phyloP scores from a whole-genome alignment of 2,329 filamentous ascomycete species.

The Monosporascus ibericus region DNA sequence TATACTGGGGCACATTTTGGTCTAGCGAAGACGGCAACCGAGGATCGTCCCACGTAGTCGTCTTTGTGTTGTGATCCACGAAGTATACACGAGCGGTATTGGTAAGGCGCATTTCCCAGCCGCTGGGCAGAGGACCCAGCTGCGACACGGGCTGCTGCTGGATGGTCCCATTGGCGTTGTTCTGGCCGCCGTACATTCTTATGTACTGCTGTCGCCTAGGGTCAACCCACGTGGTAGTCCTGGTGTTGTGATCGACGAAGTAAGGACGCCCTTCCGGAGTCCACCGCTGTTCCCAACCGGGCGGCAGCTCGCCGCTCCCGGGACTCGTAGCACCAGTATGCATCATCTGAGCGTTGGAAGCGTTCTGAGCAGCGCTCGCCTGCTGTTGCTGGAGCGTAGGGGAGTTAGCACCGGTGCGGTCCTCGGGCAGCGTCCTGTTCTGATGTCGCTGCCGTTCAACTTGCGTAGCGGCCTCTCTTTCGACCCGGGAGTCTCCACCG shows the following conservation, averaged over 20 bases:
- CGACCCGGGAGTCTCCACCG: conserved; percentile 69
- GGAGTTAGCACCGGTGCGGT: conserved; percentile 88
- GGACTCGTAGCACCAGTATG: conserved; percentile 91
- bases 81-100: conserved; percentile 98
- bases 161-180: conserved; percentile 77
- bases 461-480: conserved; percentile 85
- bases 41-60: conserved; percentile 97
- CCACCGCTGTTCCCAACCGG: conserved; percentile 93
- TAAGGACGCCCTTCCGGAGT: conserved; percentile 93
- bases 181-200: conserved; percentile 88
- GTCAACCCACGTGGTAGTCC: conserved; percentile 98
- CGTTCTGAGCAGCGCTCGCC: conserved; percentile 28
- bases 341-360: conserved; percentile 71
- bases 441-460: conserved; percentile 90
- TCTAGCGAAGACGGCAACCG: conserved; percentile 91
- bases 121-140: conserved; percentile 87
- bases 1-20: conserved; percentile 98
- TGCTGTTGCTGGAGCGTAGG: conserved; percentile 63
- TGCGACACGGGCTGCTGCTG: conserved; percentile 98
- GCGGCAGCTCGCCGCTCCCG: conserved; percentile 87
- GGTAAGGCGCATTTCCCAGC: conserved; percentile 99
- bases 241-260: conserved; percentile 97
- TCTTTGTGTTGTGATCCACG: conserved; percentile 99
- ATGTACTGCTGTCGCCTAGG: conserved; percentile 97
- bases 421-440: conserved; percentile 91